Conservation (phyloP, 2,329 filamentous ascomycete species). For the Xylaria sp. region DNA sequence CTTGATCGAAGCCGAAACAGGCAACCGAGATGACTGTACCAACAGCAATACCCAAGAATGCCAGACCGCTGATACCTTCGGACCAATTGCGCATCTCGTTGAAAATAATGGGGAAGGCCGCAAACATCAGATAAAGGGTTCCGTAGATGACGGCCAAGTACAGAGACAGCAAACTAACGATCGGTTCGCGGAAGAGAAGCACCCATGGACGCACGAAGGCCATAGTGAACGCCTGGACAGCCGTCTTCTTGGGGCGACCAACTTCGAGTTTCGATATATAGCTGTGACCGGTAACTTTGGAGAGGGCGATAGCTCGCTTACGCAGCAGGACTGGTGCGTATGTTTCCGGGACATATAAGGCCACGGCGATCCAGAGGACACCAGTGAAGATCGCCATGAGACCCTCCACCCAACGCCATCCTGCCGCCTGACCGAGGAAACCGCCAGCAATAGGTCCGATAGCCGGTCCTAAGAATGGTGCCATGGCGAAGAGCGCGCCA, state of each 20-base stretch:
- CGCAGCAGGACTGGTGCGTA: conserved; percentile 69
- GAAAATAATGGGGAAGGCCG: conserved; percentile 74
- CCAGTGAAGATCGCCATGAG: conserved; percentile 72
- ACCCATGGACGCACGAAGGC: conserved; percentile 73
- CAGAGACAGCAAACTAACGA: conserved; percentile 71
- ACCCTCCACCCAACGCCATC: conserved; percentile 77
- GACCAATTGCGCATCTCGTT: conserved; percentile 68
- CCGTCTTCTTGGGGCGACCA: conserved; percentile 54
- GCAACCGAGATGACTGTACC: conserved; percentile 70
- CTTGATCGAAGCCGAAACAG: conserved; percentile 67
- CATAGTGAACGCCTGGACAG: conserved; percentile 64
- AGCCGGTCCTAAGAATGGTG: conserved; percentile 74
- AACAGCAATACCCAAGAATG: conserved; percentile 75
- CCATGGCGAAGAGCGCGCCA: conserved; percentile 70
- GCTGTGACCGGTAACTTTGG: conserved; percentile 62
- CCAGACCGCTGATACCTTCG: conserved; percentile 67
- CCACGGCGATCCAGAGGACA: conserved; percentile 65
- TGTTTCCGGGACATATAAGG: conserved; percentile 66
- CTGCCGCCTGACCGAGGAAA: conserved; percentile 70
- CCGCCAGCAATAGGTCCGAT: conserved; percentile 72
- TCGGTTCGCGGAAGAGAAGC: conserved; percentile 75
- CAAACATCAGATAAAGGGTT: conserved; percentile 69
- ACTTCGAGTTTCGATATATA: conserved; percentile 65
- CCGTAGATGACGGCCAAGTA: conserved; percentile 73
- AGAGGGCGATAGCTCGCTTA: conserved; percentile 62